These are phyloP conservation scores for Termitomyces sp. DNA, from an alignment of 768 basidiomycete species.

Conservation along the genomic window DNA sequence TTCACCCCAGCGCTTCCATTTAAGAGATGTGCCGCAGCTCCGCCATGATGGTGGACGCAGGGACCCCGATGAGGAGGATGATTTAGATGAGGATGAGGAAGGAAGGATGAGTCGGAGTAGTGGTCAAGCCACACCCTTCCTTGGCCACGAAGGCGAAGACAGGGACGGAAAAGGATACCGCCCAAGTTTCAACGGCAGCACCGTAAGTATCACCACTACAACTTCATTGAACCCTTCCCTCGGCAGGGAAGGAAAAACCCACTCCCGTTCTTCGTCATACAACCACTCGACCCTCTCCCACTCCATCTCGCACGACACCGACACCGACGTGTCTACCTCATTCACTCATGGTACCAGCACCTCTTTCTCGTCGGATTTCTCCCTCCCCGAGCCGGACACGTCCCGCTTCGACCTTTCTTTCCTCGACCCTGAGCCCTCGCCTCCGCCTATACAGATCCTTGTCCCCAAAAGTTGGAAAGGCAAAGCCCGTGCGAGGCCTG, in stretches of 20 bases:
- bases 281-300: conserved; percentile 13
- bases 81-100: conserved; percentile 16
- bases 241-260: conserved; percentile 1
- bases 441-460: not conserved
- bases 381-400: conserved; percentile 25
- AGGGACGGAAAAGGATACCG: not conserved
- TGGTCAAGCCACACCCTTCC: not conserved
- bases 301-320: not conserved
- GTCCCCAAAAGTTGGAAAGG: not conserved
- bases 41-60: conserved; percentile 19
- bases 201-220: not conserved
- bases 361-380: not conserved
- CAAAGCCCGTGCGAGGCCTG: conserved; percentile 2
- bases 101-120: conserved; percentile 3
- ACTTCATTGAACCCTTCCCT: not conserved
- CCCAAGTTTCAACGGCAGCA: conserved; percentile 7
- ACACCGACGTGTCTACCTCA: not conserved
- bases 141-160: conserved; percentile 1
- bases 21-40: conserved; percentile 55
- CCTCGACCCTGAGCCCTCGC: conserved; percentile 15
- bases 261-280: conserved; percentile 22
- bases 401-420: conserved; percentile 27
- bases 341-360: not conserved
- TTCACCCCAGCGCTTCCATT: conserved; percentile 19
- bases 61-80: conserved; percentile 6